Base-by-base conservation (phyloP, 371 early-diverging fungal genomes). In the Mortierella sp. region DNA sequence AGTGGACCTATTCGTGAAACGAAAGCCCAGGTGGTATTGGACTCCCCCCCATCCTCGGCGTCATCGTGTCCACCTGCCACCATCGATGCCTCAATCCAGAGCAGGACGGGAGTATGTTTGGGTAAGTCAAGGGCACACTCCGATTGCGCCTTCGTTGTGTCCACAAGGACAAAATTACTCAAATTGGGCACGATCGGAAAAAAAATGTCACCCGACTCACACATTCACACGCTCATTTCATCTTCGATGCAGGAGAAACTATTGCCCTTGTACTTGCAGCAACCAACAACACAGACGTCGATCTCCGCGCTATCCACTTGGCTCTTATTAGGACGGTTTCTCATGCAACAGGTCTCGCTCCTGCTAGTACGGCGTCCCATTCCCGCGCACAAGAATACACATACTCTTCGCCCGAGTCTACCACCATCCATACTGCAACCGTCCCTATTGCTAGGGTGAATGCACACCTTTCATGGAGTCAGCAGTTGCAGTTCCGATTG, bases 371-470 rank as follows among this genome's bases (percentile, higher is more conserved):
- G 40, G 44, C 9, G 21, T 10, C 28, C 54, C n/a, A 9, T 39
- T n/a, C 21, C 10, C 17, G 46, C 17, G 4, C 46, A 27, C 25
- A 12, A 46, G 46, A n/a, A 47, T 28, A 57, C 45, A n/a, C 56
- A 22, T 48, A 56, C 39, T 34, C 56, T 37, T 19, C 14, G 19
- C 57, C 71, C 0, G 52, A 57, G 7, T 54, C 45, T 27, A 61
- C 57, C 2, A 59, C 55, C 2, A 25, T 74, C 45, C 63, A 74
- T 47, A 65, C 65, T 14, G 16, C 53, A 0, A 14, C 65, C 10
- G 65, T 51, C 62, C 8, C 64, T 60, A 16, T 76, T 69, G 77
- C n/a, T 53, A 31, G 77, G 69, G 21, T 2, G 53, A 2, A 41
- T 50, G 50, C 41, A 34, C 19, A 49, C n/a, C 47, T 52, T 13